Evolutionary conservation across 2,329 filamentous ascomycete species (phyloP), one percentile per base, ranked within the genome.

Genomic region (Akanthomyces lecanii): DNA sequence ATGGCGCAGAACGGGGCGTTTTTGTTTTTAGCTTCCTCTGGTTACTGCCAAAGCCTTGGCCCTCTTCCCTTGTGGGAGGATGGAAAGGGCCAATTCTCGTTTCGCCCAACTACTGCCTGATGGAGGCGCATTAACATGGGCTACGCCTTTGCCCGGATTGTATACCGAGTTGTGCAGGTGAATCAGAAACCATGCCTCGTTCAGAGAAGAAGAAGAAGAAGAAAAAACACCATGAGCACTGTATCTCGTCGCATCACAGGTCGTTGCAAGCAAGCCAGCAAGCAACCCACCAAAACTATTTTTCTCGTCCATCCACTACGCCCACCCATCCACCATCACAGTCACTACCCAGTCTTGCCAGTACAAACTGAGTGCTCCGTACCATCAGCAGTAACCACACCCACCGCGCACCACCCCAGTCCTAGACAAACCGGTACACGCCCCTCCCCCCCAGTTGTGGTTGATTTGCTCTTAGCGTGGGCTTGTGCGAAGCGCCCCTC

Each of bases 401-500:
- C 38, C 58, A 52, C 47, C 38, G 36, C 47, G 36, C 48, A 61
- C 36, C 23, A 51, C 58, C 38, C 47, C 58, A n/a, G 11, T 4
- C 56, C 56, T 14, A 50, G 7, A 38, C 36, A 42, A 30, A 23
- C 56, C 45, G 45, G 45, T 59, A 59, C 58, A 61, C 47, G 18
- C 48, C 48, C 52, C 21, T 25, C 50, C 53, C 28, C 14, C 38
- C 59, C 25, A 18, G 50, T 47, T 21, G 42, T 61, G 36, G 36
- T 61, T 61, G 50, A 54, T 61, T 61, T 48, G 36, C 47, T 51
- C 47, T 53, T 47, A 52, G 57, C 47, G 33, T 52, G 38, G 44
- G 40, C 58, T 36, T 61, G 50, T 50, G 50, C 58, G 38, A 54
- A 61, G 38, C 33, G 57, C 28, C 48, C 50, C 59, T 61, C 59